Percentiles rank a stretch among this genome's conserved stretches.
These are phyloP conservation scores for Hemisphaericaspora xylofermentans DNA, from an alignment of 1,139 yeast genomes.

Conservation along the genomic window DNA sequence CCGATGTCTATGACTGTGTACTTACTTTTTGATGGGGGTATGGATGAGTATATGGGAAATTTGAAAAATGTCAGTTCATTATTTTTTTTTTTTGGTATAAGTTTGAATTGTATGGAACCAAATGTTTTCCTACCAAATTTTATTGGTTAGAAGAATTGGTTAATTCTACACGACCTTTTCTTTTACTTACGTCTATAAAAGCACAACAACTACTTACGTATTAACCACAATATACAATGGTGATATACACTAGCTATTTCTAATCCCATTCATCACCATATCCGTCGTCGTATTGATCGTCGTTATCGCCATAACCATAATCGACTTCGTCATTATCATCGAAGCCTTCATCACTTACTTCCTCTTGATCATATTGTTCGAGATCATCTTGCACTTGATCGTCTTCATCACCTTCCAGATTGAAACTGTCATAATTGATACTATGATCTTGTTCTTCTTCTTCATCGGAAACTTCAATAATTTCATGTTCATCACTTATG, in stretches of 20 bases:
- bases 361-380: background rate
- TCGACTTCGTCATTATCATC: constrained; percentile 17
- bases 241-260: constrained; percentile 25
- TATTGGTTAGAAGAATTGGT: constrained; percentile 6
- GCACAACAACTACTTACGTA: too few relatives aligned
- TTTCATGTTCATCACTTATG: too few relatives aligned
- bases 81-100: background rate
- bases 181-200: too few relatives aligned
- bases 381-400: background rate
- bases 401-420: background rate
- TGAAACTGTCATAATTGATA: background rate
- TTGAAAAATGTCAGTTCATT: constrained; percentile 1
- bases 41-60: background rate
- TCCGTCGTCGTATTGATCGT: constrained; percentile 17
- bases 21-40: background rate
- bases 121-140: constrained; percentile 7
- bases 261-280: constrained; percentile 20
- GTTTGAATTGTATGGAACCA: too few relatives aligned
- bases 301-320: constrained; percentile 21
- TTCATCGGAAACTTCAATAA: too few relatives aligned
- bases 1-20: background rate
- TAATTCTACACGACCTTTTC: constrained; percentile 6
- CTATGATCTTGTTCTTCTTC: background rate
- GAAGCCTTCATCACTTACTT: background rate
- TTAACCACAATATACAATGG: constrained; percentile 14